Evolutionary conservation across 1,284 basidiomycete species (phyloP), one percentile per base, ranked within the genome.

Genomic region (Baeospora myosura): DNA sequence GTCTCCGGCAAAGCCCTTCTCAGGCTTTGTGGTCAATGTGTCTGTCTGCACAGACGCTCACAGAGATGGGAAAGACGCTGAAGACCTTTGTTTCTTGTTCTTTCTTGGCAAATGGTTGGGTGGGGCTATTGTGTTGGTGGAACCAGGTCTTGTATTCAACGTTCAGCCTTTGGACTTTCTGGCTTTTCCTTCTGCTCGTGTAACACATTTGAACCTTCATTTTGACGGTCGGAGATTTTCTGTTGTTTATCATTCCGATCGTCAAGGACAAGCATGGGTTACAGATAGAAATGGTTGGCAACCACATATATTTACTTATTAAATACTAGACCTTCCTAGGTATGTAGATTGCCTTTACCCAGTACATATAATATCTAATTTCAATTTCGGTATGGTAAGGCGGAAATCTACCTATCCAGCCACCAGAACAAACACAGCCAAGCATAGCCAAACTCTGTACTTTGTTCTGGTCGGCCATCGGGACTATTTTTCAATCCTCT

Each of bases 21-120:
- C 42, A 4, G 49, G 50, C 1, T 40, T 47, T 34, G 47, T 52
- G 14, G 7, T 52, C 16, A 52, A 48, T 39, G n/a, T 48, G 2
- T n/a, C 32, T n/a, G 48, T 37, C 4, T 26, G n/a, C 3, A 49
- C 43, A 1, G 25, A 25, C 21, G 45, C 5, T 1, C 50, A 51
- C 23, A 8, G 42, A 1, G 48, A 49, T 33, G 4, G 8, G 1
- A 25, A 16, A 1, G 50, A 52, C 37, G 17, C 34, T 16, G 14
- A n/a, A 8, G 8, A 8, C 2, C 6, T 48, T 5, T 52, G 48
- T 31, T 7, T 51, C 1, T 25, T 49, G 4, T 28, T 49, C 2
- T 38, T 41, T 20, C 38, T 49, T 23, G 50, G 48, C 0, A 14
- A 34, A 7, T 50, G n/a, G 16, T 20, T 20, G 20, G 26, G 26